Base-by-base conservation (phyloP, 2,329 filamentous ascomycete species). In the Calonectria naviculata region DNA sequence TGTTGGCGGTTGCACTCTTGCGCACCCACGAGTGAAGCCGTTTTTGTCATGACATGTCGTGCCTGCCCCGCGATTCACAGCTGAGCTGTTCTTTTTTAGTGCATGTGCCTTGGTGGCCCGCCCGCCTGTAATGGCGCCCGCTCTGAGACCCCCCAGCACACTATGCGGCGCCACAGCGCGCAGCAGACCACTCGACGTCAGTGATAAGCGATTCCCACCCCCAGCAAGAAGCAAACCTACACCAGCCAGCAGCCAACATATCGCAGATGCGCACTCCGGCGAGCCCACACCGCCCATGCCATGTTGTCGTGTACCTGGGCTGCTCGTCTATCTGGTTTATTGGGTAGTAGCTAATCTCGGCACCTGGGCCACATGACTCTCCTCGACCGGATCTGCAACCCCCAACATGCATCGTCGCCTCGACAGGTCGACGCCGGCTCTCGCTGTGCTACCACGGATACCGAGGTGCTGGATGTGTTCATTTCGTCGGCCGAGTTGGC, bases 321-420 rank as follows among this genome's bases (percentile, higher is more conserved):
- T 28, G 38, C 26, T 49, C 41, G 49, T 42, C 67, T 65, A 69
- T 21, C 26, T 26, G 17, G 21, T 42, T 49, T 64, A 65, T 60
- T 60, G 60, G 60, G 67, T 65, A 46, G 49, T 46, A 49, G 42
- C 41, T 28, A 41, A 69, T 64, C 67, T 64, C 60, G 62, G 54
- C 34, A 60, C 28, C 24, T 26, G 52, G 29, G 52, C 61, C 47
- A 65, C 17, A 65, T 70, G 52, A 61, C 52, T 65, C 67, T 65
- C 60, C 41, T 41, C n/a, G 7, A 52, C 41, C 21, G 58, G 52
- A 36, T 38, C 31, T 38, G 52, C 52, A 58, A 54, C 34, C 52
- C 31, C 31, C 24, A 42, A 26, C 46, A 44, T 31, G 63, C 47
- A 56, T 26, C 24, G 9, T 49, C 61, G 44, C 61, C 61, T 65